Conservation (phyloP, 495 filamentous ascomycete species). For the Daldinia concentrica region DNA sequence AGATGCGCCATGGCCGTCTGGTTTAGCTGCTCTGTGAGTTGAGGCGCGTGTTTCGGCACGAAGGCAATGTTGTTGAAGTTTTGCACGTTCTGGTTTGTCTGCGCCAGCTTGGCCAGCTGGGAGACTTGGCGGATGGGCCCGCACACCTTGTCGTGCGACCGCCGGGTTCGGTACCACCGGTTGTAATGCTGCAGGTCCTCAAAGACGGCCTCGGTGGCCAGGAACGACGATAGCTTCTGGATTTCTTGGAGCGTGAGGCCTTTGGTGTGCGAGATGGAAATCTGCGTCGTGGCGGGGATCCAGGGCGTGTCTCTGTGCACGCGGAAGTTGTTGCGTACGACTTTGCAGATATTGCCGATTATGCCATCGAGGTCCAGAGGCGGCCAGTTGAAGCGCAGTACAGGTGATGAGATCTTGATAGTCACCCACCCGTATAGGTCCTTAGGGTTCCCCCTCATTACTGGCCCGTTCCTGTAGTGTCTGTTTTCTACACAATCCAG, state of each 20-base stretch:
- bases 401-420: conserved; percentile 28
- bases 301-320: conserved; percentile 15
- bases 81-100: background rate
- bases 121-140: conserved; percentile 7
- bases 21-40: background rate
- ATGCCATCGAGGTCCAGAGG: background rate
- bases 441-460: background rate
- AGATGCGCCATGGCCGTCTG: background rate
- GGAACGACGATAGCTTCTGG: conserved; percentile 24
- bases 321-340: conserved; percentile 23
- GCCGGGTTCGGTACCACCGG: background rate
- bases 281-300: conserved; percentile 17
- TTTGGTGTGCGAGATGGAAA: conserved; percentile 5
- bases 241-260: conserved; percentile 19
- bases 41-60: background rate
- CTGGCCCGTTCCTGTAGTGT: background rate
- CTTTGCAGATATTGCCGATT: background rate
- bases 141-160: background rate
- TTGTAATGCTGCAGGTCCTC: background rate
- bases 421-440: conserved; percentile 12
- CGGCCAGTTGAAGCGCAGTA: background rate
- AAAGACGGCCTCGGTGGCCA: background rate
- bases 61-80: background rate
- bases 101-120: background rate
- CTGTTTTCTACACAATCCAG: background rate